Evolutionary conservation across 345 rosid genomes (phyloP), one percentile per base, ranked within the genome.

Genomic region (Eucalyptus decipiens): DNA sequence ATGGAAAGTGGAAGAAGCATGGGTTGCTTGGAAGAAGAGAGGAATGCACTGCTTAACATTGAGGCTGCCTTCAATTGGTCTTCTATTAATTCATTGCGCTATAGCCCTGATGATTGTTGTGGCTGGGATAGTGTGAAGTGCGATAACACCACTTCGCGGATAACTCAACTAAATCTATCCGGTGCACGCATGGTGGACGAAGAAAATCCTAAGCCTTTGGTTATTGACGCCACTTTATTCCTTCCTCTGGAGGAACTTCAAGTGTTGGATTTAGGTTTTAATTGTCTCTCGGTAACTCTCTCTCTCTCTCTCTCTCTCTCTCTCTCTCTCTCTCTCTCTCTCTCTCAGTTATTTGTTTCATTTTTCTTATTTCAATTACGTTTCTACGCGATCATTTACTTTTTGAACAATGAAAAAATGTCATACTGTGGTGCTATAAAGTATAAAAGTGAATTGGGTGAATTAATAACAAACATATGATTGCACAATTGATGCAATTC

Each of bases 61-160:
- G 2, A 26, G n/a, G n/a, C 2, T 8, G 58, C 26, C 11, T 21
- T 54, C 65, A 58, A 24, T 54, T 1, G 5, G 5, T 54, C 26
- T 21, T 54, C 11, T 54, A 0, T 1, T 54, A 0, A 0, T 2
- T 54, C 11, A 3, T 54, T n/a, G 65, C 4, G 13, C 6, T 1
- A 58, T 5, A 2, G 30, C 26, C 1, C 2, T 23, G 5, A 0
- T 56, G 62, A 56, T 4, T 56, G 6, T 9, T 56, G 62, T 5
- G 6, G 30, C 14, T 56, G 6, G 62, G 0, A 56, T 0, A 0
- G 13, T 6, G 6, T 56, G 12, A 0, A 0, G 6, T 56, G 62
- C 6, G 6, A 10, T 56, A 24, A 56, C 62, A 24, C 62, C 1
- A 10, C 62, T 56, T 56, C 0, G 5, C 14, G n/a, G 7, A 3